Evolutionary conservation across 2,329 filamentous ascomycete genomes (phyloP).

Genomic region (Sporothrix curviconia): DNA sequence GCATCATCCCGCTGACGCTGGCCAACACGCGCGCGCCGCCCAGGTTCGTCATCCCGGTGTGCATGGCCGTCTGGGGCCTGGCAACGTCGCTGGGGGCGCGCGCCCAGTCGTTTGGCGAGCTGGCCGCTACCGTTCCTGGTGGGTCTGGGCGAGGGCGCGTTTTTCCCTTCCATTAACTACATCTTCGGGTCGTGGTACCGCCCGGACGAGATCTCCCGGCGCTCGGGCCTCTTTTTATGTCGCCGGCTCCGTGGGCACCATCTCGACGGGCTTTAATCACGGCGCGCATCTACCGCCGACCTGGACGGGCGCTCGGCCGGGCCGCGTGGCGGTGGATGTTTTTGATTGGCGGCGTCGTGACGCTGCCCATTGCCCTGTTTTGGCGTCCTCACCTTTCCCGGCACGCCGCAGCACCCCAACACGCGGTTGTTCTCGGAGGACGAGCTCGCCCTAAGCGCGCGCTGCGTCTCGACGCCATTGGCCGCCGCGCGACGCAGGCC

Average conservation of each 20-base stretch:
- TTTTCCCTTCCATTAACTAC: slow-evolving; percentile 12
- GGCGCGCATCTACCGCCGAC: slow-evolving; percentile 30
- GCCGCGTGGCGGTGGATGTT: slow-evolving; percentile 36
- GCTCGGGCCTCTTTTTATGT: slow-evolving; percentile 10
- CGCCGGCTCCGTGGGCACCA: slow-evolving; percentile 23
- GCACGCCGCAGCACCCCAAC: slow-evolving; percentile 30
- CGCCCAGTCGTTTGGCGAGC: neutral
- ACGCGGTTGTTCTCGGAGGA: slow-evolving; percentile 27
- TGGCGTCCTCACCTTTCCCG: slow-evolving; percentile 23
- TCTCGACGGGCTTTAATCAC: slow-evolving; percentile 7
- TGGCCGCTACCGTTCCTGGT: slow-evolving; percentile 10
- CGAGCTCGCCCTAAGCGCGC: slow-evolving; percentile 28
- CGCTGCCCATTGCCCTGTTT: slow-evolving; percentile 21
- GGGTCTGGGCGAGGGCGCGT: slow-evolving; percentile 8
- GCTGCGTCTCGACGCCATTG: slow-evolving; percentile 23
- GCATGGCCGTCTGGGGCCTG: slow-evolving; percentile 19
- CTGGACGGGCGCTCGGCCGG: slow-evolving; percentile 28
- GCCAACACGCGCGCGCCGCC: slow-evolving; percentile 27
- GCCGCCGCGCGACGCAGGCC: neutral
- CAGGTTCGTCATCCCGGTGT: slow-evolving; percentile 29
- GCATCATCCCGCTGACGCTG: slow-evolving; percentile 29
- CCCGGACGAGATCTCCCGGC: slow-evolving; percentile 6
- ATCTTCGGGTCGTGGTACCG: slow-evolving; percentile 10
- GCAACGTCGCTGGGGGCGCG: neutral
- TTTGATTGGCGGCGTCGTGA: slow-evolving; percentile 31